Base-by-base conservation (phyloP, 768 basidiomycete species). In the Hypsizygus marmoreus region DNA sequence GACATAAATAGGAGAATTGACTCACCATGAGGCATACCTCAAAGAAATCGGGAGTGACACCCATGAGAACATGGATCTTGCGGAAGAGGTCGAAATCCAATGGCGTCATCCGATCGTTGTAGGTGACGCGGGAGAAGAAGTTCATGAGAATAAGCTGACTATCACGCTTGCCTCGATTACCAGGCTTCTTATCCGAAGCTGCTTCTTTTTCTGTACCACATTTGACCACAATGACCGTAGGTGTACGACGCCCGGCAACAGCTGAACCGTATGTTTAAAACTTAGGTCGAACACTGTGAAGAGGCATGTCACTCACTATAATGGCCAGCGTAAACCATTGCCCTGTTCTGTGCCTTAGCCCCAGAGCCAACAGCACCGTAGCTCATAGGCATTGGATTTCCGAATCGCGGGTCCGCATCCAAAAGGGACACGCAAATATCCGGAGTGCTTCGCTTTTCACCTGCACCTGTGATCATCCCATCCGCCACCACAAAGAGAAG, bases 311-410 rank as follows among this genome's bases (percentile, higher is more conserved):
- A 80, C 92, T 63, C 65, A 95, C 93, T 90, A 68, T 98, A 97
- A 73, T 99, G 95, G n/a, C 97, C 97, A 40, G 97, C 97, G 73
- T 99, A 98, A 14, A 98, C 90, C 91, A 97, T 91, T 6, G 95
- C 95, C 43, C 93, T 79, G 58, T 99, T 99, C 62, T 94, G 85
- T 42, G 77, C 79, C 73, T 98, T 97, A 14, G 82, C 69, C 2
- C 97, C 95, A 7, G 86, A 81, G 2, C 93, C 97, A 22, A 99
- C 92, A 2, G 97, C 90, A 45, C 78, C 69, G 61, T 97, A 99
- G 51, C 79, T 84, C 95, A 98, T 95, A 4, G 95, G 92, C 34
- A 82, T 82, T 2, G 97, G 97, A 58, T 97, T 93, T 19, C 95
- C 97, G 59, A 98, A 99, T 11, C 97, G 79, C 19, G 91, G 87